Evolutionary conservation across 164 flowering plant species (phyloP).

Genomic region (Cinnamomum chago): DNA sequence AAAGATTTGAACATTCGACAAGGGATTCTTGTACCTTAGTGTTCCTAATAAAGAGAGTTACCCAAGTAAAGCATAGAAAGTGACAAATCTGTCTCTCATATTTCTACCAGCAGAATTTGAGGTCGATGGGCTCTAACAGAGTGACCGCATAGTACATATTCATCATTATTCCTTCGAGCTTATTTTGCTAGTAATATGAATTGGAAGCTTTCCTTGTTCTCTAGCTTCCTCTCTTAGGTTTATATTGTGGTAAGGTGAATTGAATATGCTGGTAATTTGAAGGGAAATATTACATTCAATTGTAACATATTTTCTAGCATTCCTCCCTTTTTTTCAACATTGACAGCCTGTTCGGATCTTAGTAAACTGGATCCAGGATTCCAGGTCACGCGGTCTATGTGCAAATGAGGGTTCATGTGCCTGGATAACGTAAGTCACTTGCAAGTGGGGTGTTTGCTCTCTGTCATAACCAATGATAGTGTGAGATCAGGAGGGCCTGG

Average conservation of each 20-base stretch:
- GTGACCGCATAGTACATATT: neutral
- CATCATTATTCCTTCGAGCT: neutral
- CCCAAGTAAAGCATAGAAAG: neutral
- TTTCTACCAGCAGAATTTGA: neutral
- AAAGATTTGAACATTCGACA: neutral
- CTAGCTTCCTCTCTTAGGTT: neutral
- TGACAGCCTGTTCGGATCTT: too few species aligned
- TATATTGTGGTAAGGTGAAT: too few species aligned
- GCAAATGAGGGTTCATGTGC: too few species aligned
- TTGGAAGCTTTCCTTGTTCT: neutral
- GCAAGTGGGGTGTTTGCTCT: too few species aligned
- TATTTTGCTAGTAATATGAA: neutral
- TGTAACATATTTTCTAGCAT: neutral
- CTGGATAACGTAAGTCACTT: too few species aligned
- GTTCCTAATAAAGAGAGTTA: neutral
- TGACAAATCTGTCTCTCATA: neutral
- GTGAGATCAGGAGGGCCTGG: too few species aligned
- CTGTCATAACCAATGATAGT: too few species aligned
- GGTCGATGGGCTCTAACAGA: too few species aligned
- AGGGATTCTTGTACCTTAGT: neutral
- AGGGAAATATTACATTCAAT: neutral
- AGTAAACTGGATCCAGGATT: too few species aligned
- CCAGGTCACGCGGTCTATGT: too few species aligned
- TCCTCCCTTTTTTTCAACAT: neutral
- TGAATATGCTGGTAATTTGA: neutral